phyloP scores from a whole-genome alignment of 805 yeast species.

The Ogataea henricii region DNA sequence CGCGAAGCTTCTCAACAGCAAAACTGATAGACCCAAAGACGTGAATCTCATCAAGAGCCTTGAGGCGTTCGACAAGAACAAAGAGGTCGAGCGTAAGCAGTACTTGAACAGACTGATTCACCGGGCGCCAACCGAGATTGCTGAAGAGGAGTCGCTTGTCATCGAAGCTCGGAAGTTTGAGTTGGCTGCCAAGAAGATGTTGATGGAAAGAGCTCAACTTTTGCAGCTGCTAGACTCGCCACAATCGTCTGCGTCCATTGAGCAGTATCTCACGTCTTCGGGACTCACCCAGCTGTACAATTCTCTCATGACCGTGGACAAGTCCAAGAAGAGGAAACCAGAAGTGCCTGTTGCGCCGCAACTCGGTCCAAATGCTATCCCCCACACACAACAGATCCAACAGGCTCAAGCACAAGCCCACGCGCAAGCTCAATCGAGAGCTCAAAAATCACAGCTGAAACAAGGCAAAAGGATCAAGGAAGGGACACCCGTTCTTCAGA shows the following conservation, averaged over 20 bases:
- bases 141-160: slow-evolving; percentile 93
- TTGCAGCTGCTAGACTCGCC: slow-evolving; percentile 86
- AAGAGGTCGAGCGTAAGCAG: slow-evolving; percentile 77
- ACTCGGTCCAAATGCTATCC: slow-evolving; percentile 57
- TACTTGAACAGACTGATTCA: slow-evolving; percentile 75
- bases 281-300: slow-evolving; percentile 87
- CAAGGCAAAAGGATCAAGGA: slow-evolving; percentile 10
- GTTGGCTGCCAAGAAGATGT: slow-evolving; percentile 85
- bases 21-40: slow-evolving; percentile 42
- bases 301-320: slow-evolving; percentile 69
- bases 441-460: slow-evolving; percentile 13
- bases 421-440: slow-evolving; percentile 18
- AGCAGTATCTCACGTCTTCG: slow-evolving; percentile 78
- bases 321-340: slow-evolving; percentile 55
- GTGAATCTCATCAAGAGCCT: slow-evolving; percentile 58
- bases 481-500: not conserved
- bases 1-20: slow-evolving; percentile 48
- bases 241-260: slow-evolving; percentile 70
- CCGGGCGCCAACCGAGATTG: slow-evolving; percentile 93
- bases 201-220: slow-evolving; percentile 77
- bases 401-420: slow-evolving; percentile 19
- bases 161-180: slow-evolving; percentile 93
- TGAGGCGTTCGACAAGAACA: slow-evolving; percentile 61
- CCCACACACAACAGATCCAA: slow-evolving; percentile 40
- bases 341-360: slow-evolving; percentile 60